A percentile compares a stretch with the other conserved stretches of the same genome.
Evolutionary conservation across 768 basidiomycete genomes (phyloP).

Genomic region (Roridomyces roridus): DNA sequence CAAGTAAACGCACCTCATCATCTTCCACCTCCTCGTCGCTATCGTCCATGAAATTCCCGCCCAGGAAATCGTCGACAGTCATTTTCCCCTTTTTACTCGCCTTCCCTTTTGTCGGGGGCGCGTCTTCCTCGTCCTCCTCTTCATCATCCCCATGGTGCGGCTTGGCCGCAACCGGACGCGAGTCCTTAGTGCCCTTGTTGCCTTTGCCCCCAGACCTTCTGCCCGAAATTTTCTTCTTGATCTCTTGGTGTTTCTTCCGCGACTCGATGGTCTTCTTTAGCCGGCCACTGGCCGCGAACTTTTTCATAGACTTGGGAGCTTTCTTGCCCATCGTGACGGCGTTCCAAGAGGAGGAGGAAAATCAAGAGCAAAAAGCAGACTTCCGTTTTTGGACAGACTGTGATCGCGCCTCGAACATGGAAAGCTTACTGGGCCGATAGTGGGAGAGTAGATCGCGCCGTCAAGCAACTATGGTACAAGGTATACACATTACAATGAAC

Average conservation of each 20-base stretch:
- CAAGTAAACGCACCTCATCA: conserved; percentile 24
- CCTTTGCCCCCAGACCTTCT: conserved; percentile 56
- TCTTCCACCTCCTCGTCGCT: conserved; percentile 56
- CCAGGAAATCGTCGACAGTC: conserved; percentile 81
- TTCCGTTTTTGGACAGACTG: background rate
- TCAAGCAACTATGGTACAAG: background rate
- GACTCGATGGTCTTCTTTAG: conserved; percentile 87
- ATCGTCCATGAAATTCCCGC: conserved; percentile 73
- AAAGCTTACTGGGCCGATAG: no score
- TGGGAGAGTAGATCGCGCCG: no score
- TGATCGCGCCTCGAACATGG: background rate
- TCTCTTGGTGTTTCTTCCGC: conserved; percentile 81
- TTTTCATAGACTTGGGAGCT: conserved; percentile 80
- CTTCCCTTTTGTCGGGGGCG: conserved; percentile 31
- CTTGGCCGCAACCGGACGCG: conserved; percentile 1
- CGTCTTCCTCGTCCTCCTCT: conserved; percentile 36
- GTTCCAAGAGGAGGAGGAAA: background rate
- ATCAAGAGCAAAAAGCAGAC: background rate
- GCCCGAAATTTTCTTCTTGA: conserved; percentile 71
- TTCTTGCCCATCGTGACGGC: conserved; percentile 53
- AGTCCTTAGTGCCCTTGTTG: conserved; percentile 36
- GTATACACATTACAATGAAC: conserved; percentile 4
- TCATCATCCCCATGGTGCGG: conserved; percentile 34
- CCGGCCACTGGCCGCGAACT: conserved; percentile 88
- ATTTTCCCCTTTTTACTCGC: conserved; percentile 49